Percentiles rank a stretch among this genome's conserved stretches.
Evolutionary conservation across 2,329 filamentous ascomycete species (phyloP).

Genomic region (Xylariomycetidae sp.): DNA sequence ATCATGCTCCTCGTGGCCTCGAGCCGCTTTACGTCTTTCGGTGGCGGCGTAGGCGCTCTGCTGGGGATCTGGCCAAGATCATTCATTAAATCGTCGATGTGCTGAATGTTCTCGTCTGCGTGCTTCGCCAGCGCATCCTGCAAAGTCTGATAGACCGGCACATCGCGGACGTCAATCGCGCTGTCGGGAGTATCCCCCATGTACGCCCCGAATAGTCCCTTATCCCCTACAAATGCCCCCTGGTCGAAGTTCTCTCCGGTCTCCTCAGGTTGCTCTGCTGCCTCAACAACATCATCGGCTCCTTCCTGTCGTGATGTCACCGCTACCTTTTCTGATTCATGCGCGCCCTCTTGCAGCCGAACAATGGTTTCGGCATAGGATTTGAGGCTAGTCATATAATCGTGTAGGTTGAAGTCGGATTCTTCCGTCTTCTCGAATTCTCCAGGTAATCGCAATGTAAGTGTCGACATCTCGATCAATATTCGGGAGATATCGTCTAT

Average conservation of each 20-base stretch:
- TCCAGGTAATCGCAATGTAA: conserved; percentile 26
- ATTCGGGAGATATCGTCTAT: conserved; percentile 29
- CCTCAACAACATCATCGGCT: conserved; percentile 3
- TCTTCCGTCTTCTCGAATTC: conserved; percentile 59
- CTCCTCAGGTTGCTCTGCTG: background rate
- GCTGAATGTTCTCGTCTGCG: conserved; percentile 17
- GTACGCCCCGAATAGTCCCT: conserved; percentile 25
- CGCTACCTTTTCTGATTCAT: conserved; percentile 6
- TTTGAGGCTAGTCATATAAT: conserved; percentile 65
- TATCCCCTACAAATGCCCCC: conserved; percentile 24
- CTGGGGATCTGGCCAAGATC: conserved; percentile 17
- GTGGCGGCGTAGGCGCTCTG: conserved; percentile 28
- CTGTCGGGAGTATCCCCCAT: conserved; percentile 34
- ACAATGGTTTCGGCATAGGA: conserved; percentile 47
- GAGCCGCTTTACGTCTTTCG: conserved; percentile 26
- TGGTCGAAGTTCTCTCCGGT: conserved; percentile 7
- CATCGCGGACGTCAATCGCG: conserved; percentile 33
- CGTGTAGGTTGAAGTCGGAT: conserved; percentile 65
- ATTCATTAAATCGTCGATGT: conserved; percentile 25
- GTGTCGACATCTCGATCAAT: conserved; percentile 29
- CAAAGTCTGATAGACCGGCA: conserved; percentile 15
- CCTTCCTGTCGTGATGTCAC: background rate
- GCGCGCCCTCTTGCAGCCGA: conserved; percentile 14
- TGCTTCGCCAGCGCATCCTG: conserved; percentile 13
- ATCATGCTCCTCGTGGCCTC: conserved; percentile 19